Percentiles rank a stretch among this genome's conserved stretches.
Conservation (phyloP, 2,329 filamentous ascomycete genomes). For the Arthrobotrys sinensis region DNA sequence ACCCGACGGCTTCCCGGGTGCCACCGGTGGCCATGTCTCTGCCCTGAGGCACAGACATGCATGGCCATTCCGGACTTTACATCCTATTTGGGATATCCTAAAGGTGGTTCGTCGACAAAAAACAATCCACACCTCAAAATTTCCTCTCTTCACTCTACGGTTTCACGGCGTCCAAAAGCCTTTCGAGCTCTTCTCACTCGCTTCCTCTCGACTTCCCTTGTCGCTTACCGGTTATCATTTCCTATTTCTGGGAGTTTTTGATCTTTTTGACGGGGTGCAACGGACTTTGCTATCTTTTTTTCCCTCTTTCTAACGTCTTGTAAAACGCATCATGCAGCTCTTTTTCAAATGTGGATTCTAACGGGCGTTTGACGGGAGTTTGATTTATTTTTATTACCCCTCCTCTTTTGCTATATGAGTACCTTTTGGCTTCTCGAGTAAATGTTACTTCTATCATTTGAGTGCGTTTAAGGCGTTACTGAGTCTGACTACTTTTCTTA, state of each 20-base stretch:
- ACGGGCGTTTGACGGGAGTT: constrained; percentile 55
- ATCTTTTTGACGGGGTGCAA: constrained; percentile 49
- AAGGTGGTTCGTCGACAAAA: constrained; percentile 30
- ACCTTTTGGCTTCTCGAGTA: constrained; percentile 16
- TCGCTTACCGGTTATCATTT: constrained; percentile 47
- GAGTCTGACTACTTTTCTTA: constrained; percentile 20
- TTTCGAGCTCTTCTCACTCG: constrained; percentile 36
- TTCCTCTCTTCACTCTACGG: constrained; percentile 33
- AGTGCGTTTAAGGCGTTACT: constrained; percentile 58
- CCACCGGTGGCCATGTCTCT: constrained; percentile 19
- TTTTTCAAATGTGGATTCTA: constrained; percentile 17
- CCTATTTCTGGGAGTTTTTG: constrained; percentile 39
- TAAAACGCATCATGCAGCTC: constrained; percentile 57
- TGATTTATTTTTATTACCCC: constrained; percentile 34
- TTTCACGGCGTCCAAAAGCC: constrained; percentile 53
- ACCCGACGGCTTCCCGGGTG: constrained; percentile 18
- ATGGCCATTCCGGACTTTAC: constrained; percentile 25
- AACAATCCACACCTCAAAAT: constrained; percentile 20
- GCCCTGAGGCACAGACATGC: constrained; percentile 31
- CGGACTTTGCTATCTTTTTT: constrained; percentile 37
- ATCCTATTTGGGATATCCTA: constrained; percentile 41
- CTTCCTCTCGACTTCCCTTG: constrained; percentile 20
- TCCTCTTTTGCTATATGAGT: constrained; percentile 33
- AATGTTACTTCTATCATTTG: constrained; percentile 52
- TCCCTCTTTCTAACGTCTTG: constrained; percentile 42